phyloP scores from a whole-genome alignment of 441 rosid species.

The Populus hybrid region DNA sequence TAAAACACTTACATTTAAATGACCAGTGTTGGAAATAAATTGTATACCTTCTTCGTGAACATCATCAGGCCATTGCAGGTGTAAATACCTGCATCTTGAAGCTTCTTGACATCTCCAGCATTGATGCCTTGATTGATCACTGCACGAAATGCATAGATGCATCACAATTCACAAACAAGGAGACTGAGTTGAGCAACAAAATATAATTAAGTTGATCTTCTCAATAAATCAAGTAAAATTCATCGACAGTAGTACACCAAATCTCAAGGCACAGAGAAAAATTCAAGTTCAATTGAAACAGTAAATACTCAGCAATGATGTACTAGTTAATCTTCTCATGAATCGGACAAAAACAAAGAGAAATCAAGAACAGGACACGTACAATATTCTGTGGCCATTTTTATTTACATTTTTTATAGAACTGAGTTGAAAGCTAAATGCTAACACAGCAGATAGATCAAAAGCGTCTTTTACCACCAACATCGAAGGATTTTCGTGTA shows the following conservation, averaged over 20 bases:
- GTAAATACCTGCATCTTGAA: slow-evolving; percentile 93
- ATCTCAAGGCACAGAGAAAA: background rate
- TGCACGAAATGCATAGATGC: slow-evolving; percentile 17
- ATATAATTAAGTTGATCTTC: background rate
- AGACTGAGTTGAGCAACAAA: background rate
- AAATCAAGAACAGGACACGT: background rate
- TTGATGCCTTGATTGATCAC: slow-evolving; percentile 84
- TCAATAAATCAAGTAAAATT: background rate
- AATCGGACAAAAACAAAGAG: too few species aligned
- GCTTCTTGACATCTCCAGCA: slow-evolving; percentile 91
- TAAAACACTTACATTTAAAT: background rate
- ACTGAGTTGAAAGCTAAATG: too few species aligned
- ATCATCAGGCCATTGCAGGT: slow-evolving; percentile 98
- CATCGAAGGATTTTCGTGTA: background rate
- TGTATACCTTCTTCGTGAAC: slow-evolving; percentile 80
- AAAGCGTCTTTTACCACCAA: background rate
- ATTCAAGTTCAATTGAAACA: too few species aligned
- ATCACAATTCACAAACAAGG: background rate
- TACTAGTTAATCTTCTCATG: too few species aligned
- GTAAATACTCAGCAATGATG: too few species aligned
- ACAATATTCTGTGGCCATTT: background rate
- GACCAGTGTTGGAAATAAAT: slow-evolving; percentile 10
- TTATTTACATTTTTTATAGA: too few species aligned
- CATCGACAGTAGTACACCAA: background rate
- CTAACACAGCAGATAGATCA: background rate